A percentile compares a stretch with the other conserved stretches of the same genome.
phyloP scores from a whole-genome alignment of 345 rosid genomes.

The Sonneratia caseolaris region DNA sequence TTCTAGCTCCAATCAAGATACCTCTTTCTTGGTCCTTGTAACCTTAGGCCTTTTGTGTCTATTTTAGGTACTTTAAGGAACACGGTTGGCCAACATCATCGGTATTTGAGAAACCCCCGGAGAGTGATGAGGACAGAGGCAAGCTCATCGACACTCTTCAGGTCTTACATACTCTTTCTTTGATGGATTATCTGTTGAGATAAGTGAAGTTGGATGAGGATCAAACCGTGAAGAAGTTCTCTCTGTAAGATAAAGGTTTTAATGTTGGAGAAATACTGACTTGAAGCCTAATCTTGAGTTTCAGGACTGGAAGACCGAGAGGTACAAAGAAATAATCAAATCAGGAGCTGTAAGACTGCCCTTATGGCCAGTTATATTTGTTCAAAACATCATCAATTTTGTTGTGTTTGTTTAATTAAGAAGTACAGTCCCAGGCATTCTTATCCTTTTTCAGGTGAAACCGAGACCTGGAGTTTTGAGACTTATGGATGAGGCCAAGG shows the following conservation, averaged over 20 bases:
- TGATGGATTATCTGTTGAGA: neutral
- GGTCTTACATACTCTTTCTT: conserved; percentile 20
- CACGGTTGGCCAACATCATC: conserved; percentile 88
- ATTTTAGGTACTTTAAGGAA: conserved; percentile 71
- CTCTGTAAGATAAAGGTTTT: neutral
- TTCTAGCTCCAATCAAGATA: neutral
- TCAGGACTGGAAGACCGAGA: conserved; percentile 95
- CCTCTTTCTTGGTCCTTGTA: neutral
- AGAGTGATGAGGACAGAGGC: conserved; percentile 53
- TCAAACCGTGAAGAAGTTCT: neutral
- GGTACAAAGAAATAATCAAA: conserved; percentile 84
- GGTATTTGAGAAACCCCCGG: conserved; percentile 43
- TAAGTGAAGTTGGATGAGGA: neutral
- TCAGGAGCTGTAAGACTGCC: conserved; percentile 73
- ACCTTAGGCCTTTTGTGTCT: neutral
- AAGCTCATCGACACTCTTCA: conserved; percentile 75
- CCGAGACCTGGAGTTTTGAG: conserved; percentile 88
- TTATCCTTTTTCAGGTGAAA: conserved; percentile 46
- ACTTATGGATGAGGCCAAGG: conserved; percentile 89
- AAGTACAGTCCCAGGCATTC: neutral
- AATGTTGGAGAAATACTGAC: neutral
- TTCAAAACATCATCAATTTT: neutral
- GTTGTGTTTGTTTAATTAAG: neutral
- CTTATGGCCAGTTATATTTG: neutral
- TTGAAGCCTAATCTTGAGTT: neutral